Evolutionary conservation across 495 filamentous ascomycete genomes (phyloP).

Genomic region (Penicillium waksmanii): DNA sequence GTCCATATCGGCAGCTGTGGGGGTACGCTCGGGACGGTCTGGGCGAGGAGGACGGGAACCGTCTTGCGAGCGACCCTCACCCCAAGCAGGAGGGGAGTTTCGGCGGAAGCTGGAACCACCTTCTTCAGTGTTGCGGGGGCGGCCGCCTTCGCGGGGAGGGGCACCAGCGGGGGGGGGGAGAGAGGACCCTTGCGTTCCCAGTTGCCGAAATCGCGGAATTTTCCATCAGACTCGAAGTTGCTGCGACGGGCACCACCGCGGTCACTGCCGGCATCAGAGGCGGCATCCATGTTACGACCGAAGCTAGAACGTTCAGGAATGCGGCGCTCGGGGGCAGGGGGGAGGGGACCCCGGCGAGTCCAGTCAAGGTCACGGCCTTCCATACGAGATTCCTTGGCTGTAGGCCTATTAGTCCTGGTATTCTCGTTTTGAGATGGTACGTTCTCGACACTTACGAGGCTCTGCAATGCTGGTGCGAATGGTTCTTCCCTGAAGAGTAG

Average conservation of each 20-base stretch:
- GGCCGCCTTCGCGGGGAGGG: slow-evolving; percentile 65
- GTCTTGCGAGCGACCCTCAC: slow-evolving; percentile 78
- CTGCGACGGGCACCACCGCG: slow-evolving; percentile 53
- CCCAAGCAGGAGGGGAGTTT: slow-evolving; percentile 76
- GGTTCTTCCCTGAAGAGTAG: slow-evolving; percentile 79
- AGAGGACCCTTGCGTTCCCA: slow-evolving; percentile 97
- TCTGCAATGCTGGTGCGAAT: slow-evolving; percentile 88
- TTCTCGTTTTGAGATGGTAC: slow-evolving; percentile 4
- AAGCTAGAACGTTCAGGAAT: slow-evolving; percentile 52
- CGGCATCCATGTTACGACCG: slow-evolving; percentile 53
- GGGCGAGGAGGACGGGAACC: slow-evolving; percentile 81
- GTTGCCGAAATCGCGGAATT: slow-evolving; percentile 82
- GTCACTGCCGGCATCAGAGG: slow-evolving; percentile 56
- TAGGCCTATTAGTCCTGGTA: slow-evolving; percentile 32
- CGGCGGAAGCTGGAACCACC: slow-evolving; percentile 59
- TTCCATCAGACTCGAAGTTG: slow-evolving; percentile 73
- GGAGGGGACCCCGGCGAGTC: slow-evolving; percentile 88
- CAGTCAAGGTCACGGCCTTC: slow-evolving; percentile 64
- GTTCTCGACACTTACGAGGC: slow-evolving; percentile 64
- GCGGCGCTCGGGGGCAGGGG: slow-evolving; percentile 63
- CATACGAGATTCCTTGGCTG: slow-evolving; percentile 72
- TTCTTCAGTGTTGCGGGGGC: slow-evolving; percentile 68
- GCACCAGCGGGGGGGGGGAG: slow-evolving; percentile 64
- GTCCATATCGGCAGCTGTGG: slow-evolving; percentile 84
- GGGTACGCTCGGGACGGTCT: slow-evolving; percentile 76